Evolutionary conservation across 139 green algal species (phyloP).

Genomic region (Coelastrella sp.): DNA sequence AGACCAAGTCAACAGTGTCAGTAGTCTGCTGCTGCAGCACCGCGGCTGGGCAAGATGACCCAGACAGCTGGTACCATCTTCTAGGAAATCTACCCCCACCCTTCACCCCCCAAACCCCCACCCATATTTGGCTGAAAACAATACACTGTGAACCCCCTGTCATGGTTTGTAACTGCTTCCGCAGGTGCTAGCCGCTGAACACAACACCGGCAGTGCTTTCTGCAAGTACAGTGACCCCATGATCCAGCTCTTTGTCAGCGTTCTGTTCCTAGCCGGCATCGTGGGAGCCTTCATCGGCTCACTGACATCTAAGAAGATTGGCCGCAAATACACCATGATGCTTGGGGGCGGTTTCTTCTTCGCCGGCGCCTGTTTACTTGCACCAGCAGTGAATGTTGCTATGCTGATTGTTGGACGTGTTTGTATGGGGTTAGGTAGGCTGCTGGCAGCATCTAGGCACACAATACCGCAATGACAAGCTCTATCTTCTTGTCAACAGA

Average conservation of each 20-base stretch:
- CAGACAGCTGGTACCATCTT: no score
- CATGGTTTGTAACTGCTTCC: no score
- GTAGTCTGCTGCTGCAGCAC: no score
- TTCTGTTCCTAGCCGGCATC: constrained; percentile 75
- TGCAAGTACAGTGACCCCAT: constrained; percentile 75
- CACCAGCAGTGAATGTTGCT: constrained; percentile 59
- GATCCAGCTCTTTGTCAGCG: constrained; percentile 72
- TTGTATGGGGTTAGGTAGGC: constrained; percentile 46
- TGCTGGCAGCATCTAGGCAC: background rate
- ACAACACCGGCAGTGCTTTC: constrained; percentile 48
- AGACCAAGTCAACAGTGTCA: no score
- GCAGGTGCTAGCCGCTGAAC: background rate
- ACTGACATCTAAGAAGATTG: constrained; percentile 32
- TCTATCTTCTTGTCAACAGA: no score
- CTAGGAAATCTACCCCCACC: no score
- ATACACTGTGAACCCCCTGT: no score
- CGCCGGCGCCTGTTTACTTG: constrained; percentile 60
- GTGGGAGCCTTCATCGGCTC: constrained; percentile 44
- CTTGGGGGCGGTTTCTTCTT: constrained; percentile 62
- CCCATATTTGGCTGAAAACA: no score
- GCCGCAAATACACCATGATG: constrained; percentile 68
- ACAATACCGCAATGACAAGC: no score
- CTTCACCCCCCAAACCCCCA: no score
- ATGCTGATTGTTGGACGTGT: constrained; percentile 83
- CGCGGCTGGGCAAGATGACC: no score